Evolutionary conservation across 768 basidiomycete species (phyloP), one percentile per base, ranked within the genome.

Genomic region (Calocybe cyanea): DNA sequence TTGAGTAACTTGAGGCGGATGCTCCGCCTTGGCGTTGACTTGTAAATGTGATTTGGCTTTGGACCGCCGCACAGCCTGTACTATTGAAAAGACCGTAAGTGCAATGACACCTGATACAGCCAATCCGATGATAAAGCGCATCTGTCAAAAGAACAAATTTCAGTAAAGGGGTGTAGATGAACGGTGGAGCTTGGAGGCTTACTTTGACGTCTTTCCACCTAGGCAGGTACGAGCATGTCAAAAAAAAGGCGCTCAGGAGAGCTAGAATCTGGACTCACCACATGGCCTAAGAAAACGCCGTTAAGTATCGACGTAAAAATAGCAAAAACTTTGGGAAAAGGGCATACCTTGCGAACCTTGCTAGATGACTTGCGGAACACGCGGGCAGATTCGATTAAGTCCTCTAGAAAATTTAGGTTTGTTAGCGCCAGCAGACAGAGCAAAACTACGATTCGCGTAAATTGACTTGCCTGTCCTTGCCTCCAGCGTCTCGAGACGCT

Each of bases 151-250:
- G n/a, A 33, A 24, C 11, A 38, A 30, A 14, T 53, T 54, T 19
- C 17, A 14, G 15, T 11, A 2, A 18, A 15, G 17, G 43, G 7
- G 18, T 10, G 10, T 38, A 57, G 17, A 24, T 4, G 21, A 32
- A 43, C 8, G 51, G 48, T 11, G 17, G 53, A 42, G 17, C n/a
- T 56, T 8, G 17, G 41, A 9, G 23, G 8, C 25, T n/a, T 15
- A 85, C 89, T 83, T 92, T 92, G 88, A 92, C 90, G 64, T 95
- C 92, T 67, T 95, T 93, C 92, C 92, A 93, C 89, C 89, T 91
- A 23, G 9, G 18, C 9, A n/a, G 15, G 34, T 4, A 4, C 38
- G 38, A 39, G 20, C 28, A 32, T 41, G 38, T 36, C 31, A 31
- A 28, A n/a, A 38, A 24, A 30, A n/a, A n/a, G n/a, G n/a, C n/a